Conservation (phyloP, 306 rosid genomes). For the Boehmeria nivea region DNA sequence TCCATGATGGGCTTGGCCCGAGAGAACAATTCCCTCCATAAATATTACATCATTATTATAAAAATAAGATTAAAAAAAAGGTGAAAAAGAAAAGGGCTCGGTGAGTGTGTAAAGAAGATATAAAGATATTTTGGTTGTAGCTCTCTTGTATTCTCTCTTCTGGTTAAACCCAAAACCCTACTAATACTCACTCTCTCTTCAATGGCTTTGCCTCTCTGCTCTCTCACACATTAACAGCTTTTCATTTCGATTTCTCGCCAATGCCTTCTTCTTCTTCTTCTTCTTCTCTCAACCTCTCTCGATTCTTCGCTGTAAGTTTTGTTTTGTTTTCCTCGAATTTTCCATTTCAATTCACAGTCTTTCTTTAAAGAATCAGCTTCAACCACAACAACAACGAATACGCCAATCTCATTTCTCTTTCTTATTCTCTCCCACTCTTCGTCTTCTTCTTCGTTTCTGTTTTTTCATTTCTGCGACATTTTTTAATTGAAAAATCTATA, state of each 20-base stretch:
- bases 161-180: slow-evolving; percentile 45
- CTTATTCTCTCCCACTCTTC: no score
- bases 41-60: no score
- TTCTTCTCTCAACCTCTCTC: slow-evolving; percentile 2
- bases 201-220: not conserved
- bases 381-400: no score
- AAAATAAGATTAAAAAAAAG: no score
- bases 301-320: not conserved
- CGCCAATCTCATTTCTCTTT: no score
- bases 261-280: slow-evolving; percentile 4
- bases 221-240: not conserved
- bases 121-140: not conserved
- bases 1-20: no score
- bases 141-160: not conserved
- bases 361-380: no score
- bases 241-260: slow-evolving; percentile 1
- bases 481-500: no score
- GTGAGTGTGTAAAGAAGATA: not conserved
- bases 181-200: not conserved
- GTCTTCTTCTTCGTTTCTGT: not conserved
- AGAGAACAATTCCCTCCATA: no score
- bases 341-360: not conserved
- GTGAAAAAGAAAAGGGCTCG: no score
- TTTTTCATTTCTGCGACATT: no score
- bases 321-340: not conserved